Percentiles rank a stretch among this genome's conserved stretches.
phyloP scores from a whole-genome alignment of 768 basidiomycete genomes.

The Cubamyces sp. region DNA sequence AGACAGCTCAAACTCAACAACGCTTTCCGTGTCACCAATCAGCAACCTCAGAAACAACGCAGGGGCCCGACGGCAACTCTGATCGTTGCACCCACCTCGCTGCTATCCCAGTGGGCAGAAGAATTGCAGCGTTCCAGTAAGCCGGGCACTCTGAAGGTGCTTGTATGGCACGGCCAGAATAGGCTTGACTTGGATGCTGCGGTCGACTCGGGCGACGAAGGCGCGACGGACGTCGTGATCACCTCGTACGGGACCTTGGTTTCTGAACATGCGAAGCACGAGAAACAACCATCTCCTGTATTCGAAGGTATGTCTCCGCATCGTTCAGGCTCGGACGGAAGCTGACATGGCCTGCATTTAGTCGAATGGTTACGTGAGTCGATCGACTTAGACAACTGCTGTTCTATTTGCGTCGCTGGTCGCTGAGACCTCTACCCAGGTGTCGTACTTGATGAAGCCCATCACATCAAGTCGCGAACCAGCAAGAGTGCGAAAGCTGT shows the following conservation, averaged over 20 bases:
- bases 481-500: conserved; percentile 90
- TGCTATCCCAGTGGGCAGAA: conserved; percentile 91
- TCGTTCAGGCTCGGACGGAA: background rate
- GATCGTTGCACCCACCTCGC: conserved; percentile 90
- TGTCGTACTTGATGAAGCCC: conserved; percentile 91
- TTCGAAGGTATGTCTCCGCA: conserved; percentile 63
- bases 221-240: conserved; percentile 79
- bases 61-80: conserved; percentile 67
- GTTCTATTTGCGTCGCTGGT: background rate
- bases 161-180: conserved; percentile 90
- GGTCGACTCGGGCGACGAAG: conserved; percentile 49
- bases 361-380: conserved; percentile 72
- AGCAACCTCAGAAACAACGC: conserved; percentile 35
- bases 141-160: conserved; percentile 62
- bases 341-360: conserved; percentile 32
- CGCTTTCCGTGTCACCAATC: conserved; percentile 54
- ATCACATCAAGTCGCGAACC: conserved; percentile 88
- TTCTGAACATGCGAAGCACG: conserved; percentile 81
- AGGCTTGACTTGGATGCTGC: conserved; percentile 69
- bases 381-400: background rate
- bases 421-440: conserved; percentile 17
- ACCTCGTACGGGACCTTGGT: conserved; percentile 91
- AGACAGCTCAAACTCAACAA: conserved; percentile 66
- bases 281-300: conserved; percentile 64
- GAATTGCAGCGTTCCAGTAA: conserved; percentile 87